Conservation (phyloP, 148 eudicot species). For the Chenopodium album region DNA sequence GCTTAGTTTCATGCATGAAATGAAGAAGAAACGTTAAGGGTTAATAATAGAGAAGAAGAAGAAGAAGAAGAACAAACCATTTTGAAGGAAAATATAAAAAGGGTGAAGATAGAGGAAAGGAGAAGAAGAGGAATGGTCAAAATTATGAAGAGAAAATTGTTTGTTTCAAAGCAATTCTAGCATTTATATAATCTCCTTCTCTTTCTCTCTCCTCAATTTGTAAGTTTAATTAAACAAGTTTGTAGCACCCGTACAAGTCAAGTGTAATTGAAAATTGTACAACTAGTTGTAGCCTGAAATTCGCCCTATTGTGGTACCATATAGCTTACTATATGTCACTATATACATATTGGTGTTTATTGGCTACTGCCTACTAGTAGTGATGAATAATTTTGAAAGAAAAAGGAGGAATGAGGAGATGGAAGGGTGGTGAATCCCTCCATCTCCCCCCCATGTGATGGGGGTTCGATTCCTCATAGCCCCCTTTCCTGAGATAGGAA, state of each 20-base stretch:
- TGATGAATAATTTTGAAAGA: not conserved
- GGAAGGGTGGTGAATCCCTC: no score
- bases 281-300: not conserved
- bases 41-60: constrained; percentile 12
- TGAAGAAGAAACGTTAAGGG: not conserved
- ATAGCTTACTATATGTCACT: constrained; percentile 1
- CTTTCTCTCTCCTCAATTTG: constrained; percentile 6
- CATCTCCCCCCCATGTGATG: no score
- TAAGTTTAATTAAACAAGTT: not conserved
- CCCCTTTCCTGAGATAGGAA: no score
- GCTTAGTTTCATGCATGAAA: constrained; percentile 41
- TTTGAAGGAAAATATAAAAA: constrained; percentile 1
- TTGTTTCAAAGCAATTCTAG: constrained; percentile 43
- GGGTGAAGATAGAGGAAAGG: not conserved
- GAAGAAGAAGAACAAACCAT: constrained; percentile 12
- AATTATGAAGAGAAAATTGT: constrained; percentile 35
- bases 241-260: constrained; percentile 19
- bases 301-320: not conserved
- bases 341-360: not conserved
- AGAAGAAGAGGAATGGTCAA: constrained; percentile 34
- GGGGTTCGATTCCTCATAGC: no score
- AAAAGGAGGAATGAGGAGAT: no score
- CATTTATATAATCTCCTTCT: constrained; percentile 32
- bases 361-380: not conserved
- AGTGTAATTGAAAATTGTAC: not conserved